phyloP scores from a whole-genome alignment of 129 eudicot species.

The Logfia minima region DNA sequence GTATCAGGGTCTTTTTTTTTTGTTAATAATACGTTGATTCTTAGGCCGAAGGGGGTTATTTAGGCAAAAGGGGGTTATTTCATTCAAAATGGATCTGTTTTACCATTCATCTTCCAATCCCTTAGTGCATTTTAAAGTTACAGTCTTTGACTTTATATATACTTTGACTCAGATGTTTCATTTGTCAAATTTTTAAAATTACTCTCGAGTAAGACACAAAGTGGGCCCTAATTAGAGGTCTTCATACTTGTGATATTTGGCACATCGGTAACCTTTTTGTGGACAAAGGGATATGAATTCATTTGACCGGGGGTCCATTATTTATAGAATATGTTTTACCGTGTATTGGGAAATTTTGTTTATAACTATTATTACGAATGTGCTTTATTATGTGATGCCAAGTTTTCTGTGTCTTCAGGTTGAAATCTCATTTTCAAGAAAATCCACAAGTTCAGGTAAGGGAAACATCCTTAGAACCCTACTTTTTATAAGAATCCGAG shows the following conservation, averaged over 20 bases:
- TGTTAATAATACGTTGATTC: not conserved
- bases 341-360: not conserved
- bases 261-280: no score
- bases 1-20: no score
- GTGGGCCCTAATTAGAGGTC: not conserved
- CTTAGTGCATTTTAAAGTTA: no score
- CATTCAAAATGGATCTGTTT: no score
- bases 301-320: not conserved
- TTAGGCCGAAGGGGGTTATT: no score
- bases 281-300: no score
- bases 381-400: not conserved
- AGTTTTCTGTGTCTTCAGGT: conserved; percentile 39
- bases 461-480: not conserved
- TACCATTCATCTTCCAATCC: no score
- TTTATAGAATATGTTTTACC: not conserved
- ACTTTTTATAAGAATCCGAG: no score
- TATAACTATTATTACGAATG: not conserved
- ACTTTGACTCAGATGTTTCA: not conserved
- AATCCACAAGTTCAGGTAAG: conserved; percentile 90
- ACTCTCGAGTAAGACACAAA: not conserved
- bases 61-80: no score
- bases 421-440: conserved; percentile 90
- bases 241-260: no score
- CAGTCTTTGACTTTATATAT: not conserved
- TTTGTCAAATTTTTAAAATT: not conserved